Evolutionary conservation across 2,329 filamentous ascomycete genomes (phyloP).

Genomic region (Myriosclerotinia duriaeana): DNA sequence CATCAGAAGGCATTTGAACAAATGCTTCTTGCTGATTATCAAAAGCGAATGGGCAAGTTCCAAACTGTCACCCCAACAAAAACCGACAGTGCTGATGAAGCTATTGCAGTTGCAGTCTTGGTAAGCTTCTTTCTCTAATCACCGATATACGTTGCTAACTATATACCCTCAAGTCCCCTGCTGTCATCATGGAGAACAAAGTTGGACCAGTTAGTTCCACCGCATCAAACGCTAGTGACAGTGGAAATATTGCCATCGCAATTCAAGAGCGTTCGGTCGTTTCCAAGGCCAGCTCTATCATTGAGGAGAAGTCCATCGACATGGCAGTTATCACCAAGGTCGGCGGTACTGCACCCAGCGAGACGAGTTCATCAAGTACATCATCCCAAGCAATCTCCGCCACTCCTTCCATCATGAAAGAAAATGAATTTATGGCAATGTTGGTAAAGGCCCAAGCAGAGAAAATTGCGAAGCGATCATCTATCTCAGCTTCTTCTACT

Average conservation of each 20-base stretch:
- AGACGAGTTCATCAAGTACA: neutral
- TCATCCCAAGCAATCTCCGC: neutral
- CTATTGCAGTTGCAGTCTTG: neutral
- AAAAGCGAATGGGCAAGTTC: neutral
- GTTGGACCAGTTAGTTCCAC: neutral
- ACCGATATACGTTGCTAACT: neutral
- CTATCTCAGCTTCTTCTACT: neutral
- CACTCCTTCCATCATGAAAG: neutral
- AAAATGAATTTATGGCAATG: neutral
- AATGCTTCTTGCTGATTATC: neutral
- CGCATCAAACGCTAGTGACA: neutral
- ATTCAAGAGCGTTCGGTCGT: neutral
- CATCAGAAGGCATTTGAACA: slow-evolving; percentile 1
- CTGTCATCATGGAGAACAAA: neutral
- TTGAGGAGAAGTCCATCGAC: neutral
- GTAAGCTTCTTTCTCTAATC: neutral
- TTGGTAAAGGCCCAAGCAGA: neutral
- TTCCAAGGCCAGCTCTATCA: neutral
- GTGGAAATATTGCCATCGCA: neutral
- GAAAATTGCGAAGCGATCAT: neutral
- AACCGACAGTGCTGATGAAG: neutral
- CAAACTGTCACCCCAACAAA: neutral
- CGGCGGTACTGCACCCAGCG: neutral
- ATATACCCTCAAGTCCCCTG: neutral
- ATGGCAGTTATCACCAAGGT: neutral